Base-by-base conservation (phyloP, 2,329 filamentous ascomycete species). In the Harringtonia lauricola region DNA sequence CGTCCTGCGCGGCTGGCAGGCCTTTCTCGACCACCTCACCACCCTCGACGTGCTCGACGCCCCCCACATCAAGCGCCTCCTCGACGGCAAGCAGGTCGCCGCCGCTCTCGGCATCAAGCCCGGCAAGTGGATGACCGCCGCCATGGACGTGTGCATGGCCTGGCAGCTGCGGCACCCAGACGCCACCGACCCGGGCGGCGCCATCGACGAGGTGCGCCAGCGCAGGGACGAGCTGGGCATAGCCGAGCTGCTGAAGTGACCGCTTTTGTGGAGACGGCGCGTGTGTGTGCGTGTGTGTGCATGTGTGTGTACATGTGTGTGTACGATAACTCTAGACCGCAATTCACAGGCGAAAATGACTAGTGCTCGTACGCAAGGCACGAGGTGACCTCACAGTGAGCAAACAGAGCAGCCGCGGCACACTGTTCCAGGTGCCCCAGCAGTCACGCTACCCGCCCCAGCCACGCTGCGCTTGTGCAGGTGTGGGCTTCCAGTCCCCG, bases 131-230 rank as follows among this genome's bases (percentile, higher is more conserved):
- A 83, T 94, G 72, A 78, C 78, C 43, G 71, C 72, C 37, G 88
- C 88, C 4, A 65, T 95, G 38, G 83, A 94, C 28, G 68, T 88
- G 4, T 84, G 86, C 48, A 76, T 94, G 61, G 79, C 80, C 48
- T 96, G 89, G 88, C 92, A 96, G 62, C 72, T 96, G 42, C 74
- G 86, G 31, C 79, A 96, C 56, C 86, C 88, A 0, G 70, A 70
- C 4, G 68, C 66, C 45, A 75, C 71, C 4, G 81, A 89, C 48
- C 61, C 68, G 8, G 54, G 64, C 8, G 73, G 67, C 3, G 80
- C 73, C 1, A 63, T 87, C 42, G 71, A 79, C 38, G 76, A 81
- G 54, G 71, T 86, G 21, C 60, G 63, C 38, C 59, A 55, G 43
- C 67, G 64, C 49, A 69, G 64, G 47, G 59, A 64, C 21, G 76